phyloP scores from a whole-genome alignment of 495 filamentous ascomycete genomes.

The Aspergillus campestris region DNA sequence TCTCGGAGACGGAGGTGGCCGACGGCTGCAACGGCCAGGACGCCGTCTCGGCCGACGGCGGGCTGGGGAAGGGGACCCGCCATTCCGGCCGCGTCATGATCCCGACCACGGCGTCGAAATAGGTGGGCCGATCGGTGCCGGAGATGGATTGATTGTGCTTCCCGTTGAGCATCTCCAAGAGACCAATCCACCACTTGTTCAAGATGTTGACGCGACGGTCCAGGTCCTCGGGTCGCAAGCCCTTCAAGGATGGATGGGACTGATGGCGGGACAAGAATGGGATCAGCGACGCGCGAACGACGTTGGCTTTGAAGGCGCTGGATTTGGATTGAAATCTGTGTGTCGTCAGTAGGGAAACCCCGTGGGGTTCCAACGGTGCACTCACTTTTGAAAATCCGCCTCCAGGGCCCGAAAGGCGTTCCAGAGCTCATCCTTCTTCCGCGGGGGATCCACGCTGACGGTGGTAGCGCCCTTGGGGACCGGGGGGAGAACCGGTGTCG shows the following conservation, averaged over 20 bases:
- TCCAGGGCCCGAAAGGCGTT: conserved; percentile 73
- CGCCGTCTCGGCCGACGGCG: conserved; percentile 16
- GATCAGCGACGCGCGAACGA: conserved; percentile 70
- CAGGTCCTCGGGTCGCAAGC: conserved; percentile 70
- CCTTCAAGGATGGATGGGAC: conserved; percentile 59
- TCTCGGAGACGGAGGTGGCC: conserved; percentile 33
- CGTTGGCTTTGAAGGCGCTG: conserved; percentile 66
- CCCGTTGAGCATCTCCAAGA: conserved; percentile 79
- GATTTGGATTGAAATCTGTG: conserved; percentile 66
- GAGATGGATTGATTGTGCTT: conserved; percentile 63
- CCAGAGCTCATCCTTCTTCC: conserved; percentile 85
- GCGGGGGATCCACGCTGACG: conserved; percentile 31
- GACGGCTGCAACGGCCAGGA: conserved; percentile 27
- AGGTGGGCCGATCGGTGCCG: conserved; percentile 68
- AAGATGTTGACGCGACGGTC: conserved; percentile 76
- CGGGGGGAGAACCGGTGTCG: conserved; percentile 41
- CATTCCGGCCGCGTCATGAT: conserved; percentile 94
- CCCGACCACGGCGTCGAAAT: conserved; percentile 71
- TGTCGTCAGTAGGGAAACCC: conserved; percentile 7
- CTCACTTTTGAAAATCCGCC: conserved; percentile 68
- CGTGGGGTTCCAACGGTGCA: background rate
- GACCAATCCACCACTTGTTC: conserved; percentile 92
- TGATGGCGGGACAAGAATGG: conserved; percentile 73
- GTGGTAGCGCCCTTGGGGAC: conserved; percentile 37
- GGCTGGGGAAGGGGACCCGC: conserved; percentile 58